Evolutionary conservation across 2,329 filamentous ascomycete species (phyloP), one percentile per base, ranked within the genome.

Genomic region (Trichoderma breve): DNA sequence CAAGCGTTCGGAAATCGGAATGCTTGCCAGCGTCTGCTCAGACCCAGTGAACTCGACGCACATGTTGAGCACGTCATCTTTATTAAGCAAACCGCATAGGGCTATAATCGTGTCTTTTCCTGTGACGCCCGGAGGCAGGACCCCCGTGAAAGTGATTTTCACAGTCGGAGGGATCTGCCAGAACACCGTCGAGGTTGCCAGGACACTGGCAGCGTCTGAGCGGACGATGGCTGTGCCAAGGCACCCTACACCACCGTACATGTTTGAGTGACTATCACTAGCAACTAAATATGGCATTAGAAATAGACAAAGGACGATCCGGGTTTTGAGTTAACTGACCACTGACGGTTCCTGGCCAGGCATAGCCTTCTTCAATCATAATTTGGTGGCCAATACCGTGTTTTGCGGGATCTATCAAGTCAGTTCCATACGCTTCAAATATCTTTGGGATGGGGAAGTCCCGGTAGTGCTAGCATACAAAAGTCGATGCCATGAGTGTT

Each of bases 41-140:
- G 91, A 90, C 14, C 95, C 95, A 0, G 89, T 90, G 77, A 98
- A 97, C 78, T 98, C 95, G 73, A 98, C 91, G 6, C 90, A 90
- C 79, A 97, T 94, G 82, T 98, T 98, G 15, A 98, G 86, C 0
- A 98, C 95, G 58, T 97, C 93, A 69, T 92, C 39, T 43, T 43
- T 43, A 89, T 82, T 92, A 84, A 98, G 97, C 0, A 97, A 83
- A 1, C 92, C 93, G 76, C 93, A 97, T 1, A 98, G 86, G 0
- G 94, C 93, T 30, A 98, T 88, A 75, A 98, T 98, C 14, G 97
- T 92, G 80, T 98, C 96, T 82, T 99, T 98, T 34, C 94, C 95
- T 0, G 92, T 94, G 1, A 97, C 94, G 12, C 95, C 95, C 1
- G 84, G 83, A 0, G 93, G 95, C 7, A 97, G 83, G 0, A 88